Conservation (phyloP, 2,329 filamentous ascomycete genomes). For the Coniochaeta sp. region DNA sequence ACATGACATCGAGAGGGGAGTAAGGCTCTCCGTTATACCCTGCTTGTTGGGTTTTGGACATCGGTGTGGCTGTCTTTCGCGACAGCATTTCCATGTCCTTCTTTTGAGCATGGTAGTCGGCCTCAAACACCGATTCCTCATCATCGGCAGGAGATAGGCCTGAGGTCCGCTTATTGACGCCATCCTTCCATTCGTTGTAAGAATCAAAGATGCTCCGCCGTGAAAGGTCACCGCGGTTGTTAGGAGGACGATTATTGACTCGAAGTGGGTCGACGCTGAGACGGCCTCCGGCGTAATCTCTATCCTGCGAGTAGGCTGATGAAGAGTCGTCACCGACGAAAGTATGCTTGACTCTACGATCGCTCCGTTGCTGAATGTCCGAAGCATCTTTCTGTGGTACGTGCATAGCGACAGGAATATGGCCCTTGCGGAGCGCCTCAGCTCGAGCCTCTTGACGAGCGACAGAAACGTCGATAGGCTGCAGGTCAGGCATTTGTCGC, state of each 20-base stretch:
- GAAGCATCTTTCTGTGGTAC: constrained; percentile 3
- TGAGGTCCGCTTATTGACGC: neutral
- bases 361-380: neutral
- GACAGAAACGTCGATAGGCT: neutral
- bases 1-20: constrained; percentile 35
- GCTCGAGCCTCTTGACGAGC: neutral
- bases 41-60: neutral
- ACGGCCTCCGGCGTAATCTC: neutral
- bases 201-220: constrained; percentile 8
- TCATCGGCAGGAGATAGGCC: neutral
- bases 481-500: neutral
- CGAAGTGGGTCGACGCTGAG: constrained; percentile 18
- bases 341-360: neutral
- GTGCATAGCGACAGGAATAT: constrained; percentile 5
- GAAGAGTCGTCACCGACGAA: constrained; percentile 14
- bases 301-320: constrained; percentile 20
- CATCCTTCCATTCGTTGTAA: constrained; percentile 6
- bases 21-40: constrained; percentile 19
- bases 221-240: neutral
- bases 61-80: neutral
- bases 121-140: neutral
- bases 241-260: constrained; percentile 10
- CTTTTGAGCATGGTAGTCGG: neutral
- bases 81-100: constrained; percentile 1
- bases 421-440: neutral